phyloP scores from a whole-genome alignment of 495 filamentous ascomycete species.

The Tetracladium marchalianum region DNA sequence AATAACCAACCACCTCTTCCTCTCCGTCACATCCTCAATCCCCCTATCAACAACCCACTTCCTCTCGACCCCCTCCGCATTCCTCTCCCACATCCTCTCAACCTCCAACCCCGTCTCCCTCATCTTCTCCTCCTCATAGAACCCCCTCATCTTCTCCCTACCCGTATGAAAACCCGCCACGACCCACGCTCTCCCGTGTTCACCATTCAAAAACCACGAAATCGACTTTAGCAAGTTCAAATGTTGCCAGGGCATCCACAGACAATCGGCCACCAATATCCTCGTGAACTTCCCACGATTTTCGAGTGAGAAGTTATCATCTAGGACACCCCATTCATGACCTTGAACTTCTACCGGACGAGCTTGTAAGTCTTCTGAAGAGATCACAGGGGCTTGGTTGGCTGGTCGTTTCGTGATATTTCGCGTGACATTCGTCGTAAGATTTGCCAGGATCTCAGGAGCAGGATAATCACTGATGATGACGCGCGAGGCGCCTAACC shows the following conservation, averaged over 20 bases:
- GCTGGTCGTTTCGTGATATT: conserved; percentile 34
- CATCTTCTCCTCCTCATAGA: conserved; percentile 55
- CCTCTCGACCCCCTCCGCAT: conserved; percentile 56
- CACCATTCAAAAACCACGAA: conserved; percentile 52
- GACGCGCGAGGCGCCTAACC: conserved; percentile 55
- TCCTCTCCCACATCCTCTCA: conserved; percentile 65
- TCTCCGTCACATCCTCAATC: conserved; percentile 51
- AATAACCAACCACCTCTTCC: conserved; percentile 73
- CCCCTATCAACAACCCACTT: conserved; percentile 56
- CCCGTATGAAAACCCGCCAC: conserved; percentile 83
- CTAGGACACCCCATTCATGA: conserved; percentile 62
- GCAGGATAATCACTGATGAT: conserved; percentile 72
- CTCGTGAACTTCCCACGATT: conserved; percentile 48
- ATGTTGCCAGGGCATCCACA: conserved; percentile 80
- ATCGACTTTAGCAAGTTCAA: conserved; percentile 59
- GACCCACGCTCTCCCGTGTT: conserved; percentile 41
- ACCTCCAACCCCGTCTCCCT: conserved; percentile 49
- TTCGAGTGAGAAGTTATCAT: conserved; percentile 39
- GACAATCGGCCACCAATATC: conserved; percentile 72
- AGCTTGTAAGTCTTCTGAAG: not conserved
- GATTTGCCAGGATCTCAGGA: conserved; percentile 46
- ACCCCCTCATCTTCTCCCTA: conserved; percentile 54
- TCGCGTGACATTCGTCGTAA: conserved; percentile 48
- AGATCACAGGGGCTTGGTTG: not conserved
- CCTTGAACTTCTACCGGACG: conserved; percentile 26